These are phyloP conservation scores for Naganishia vaughanmartiniae DNA, from an alignment of 768 basidiomycete genomes.

Conservation along the genomic window DNA sequence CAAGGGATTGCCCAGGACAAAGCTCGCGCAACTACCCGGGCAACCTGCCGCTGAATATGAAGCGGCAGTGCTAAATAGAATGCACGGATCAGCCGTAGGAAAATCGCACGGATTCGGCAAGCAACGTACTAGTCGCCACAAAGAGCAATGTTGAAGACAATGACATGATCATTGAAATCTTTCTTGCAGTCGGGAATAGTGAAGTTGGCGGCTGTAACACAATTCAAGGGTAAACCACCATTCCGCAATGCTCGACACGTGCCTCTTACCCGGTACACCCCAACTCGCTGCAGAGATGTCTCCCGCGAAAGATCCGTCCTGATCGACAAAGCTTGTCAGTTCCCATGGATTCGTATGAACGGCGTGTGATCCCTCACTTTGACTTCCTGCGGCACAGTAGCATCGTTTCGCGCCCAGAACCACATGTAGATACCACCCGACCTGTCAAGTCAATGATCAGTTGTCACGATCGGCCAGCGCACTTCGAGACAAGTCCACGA, in stretches of 20 bases:
- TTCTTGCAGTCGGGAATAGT: slow-evolving; percentile 42
- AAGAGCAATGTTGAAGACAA: slow-evolving; percentile 55
- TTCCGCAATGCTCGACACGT: background rate
- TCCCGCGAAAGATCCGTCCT: slow-evolving; percentile 34
- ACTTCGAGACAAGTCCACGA: slow-evolving; percentile 25
- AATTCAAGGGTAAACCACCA: background rate
- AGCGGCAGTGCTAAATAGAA: slow-evolving; percentile 36
- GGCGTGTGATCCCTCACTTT: slow-evolving; percentile 49
- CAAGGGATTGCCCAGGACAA: slow-evolving; percentile 62
- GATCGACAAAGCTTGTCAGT: slow-evolving; percentile 36
- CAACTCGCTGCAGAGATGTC: slow-evolving; percentile 18
- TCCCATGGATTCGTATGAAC: background rate
- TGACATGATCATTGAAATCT: slow-evolving; percentile 55
- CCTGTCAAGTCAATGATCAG: slow-evolving; percentile 23
- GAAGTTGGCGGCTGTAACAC: slow-evolving; percentile 40
- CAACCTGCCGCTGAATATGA: slow-evolving; percentile 42
- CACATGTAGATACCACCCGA: slow-evolving; percentile 60
- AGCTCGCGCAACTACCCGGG: slow-evolving; percentile 54
- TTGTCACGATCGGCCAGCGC: background rate
- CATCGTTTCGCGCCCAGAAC: slow-evolving; percentile 61
- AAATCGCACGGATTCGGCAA: slow-evolving; percentile 61
- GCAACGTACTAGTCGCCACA: slow-evolving; percentile 46
- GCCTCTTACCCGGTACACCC: slow-evolving; percentile 14
- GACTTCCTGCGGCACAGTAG: slow-evolving; percentile 56
- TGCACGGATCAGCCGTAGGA: slow-evolving; percentile 27